Conservation (phyloP, 371 early-diverging fungal species). For the Saksenaea vasiformis region DNA sequence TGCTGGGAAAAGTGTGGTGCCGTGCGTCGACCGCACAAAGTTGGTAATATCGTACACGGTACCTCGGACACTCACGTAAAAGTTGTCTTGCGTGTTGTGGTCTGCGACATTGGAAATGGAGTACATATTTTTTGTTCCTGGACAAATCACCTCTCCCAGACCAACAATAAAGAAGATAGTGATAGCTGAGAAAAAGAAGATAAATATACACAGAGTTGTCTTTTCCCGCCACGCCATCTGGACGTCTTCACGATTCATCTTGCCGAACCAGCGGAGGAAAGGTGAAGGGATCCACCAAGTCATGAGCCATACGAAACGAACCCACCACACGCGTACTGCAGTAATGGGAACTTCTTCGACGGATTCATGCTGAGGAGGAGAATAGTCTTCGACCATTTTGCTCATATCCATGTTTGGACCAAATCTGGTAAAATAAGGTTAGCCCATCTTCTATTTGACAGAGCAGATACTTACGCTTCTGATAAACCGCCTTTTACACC, state of each 20-base stretch:
- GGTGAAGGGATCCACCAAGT: constrained; percentile 91
- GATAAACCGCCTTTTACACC: constrained; percentile 46
- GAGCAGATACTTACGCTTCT: constrained; percentile 43
- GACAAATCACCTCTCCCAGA: constrained; percentile 89
- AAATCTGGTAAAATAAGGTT: constrained; percentile 28
- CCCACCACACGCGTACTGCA: constrained; percentile 78
- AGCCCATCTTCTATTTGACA: background rate
- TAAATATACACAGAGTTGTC: constrained; percentile 88
- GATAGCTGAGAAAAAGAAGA: constrained; percentile 75
- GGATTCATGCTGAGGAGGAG: constrained; percentile 54
- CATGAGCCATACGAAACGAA: constrained; percentile 80
- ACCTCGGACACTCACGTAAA: constrained; percentile 71
- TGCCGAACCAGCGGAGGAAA: constrained; percentile 64
- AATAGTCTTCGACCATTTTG: constrained; percentile 52
- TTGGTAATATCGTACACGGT: constrained; percentile 69
- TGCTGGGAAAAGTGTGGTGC: constrained; percentile 47
- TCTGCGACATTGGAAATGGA: constrained; percentile 52
- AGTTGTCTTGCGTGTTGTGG: constrained; percentile 44
- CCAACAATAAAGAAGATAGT: constrained; percentile 91
- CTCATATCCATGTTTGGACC: constrained; percentile 51
- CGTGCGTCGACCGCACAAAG: constrained; percentile 57
- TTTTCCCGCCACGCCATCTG: constrained; percentile 98
- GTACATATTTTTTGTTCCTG: constrained; percentile 69
- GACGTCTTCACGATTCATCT: constrained; percentile 82
- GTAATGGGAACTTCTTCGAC: constrained; percentile 61